These are phyloP conservation scores for Ganoderma sinense DNA, from an alignment of 1,284 basidiomycete species.

Conservation along the genomic window DNA sequence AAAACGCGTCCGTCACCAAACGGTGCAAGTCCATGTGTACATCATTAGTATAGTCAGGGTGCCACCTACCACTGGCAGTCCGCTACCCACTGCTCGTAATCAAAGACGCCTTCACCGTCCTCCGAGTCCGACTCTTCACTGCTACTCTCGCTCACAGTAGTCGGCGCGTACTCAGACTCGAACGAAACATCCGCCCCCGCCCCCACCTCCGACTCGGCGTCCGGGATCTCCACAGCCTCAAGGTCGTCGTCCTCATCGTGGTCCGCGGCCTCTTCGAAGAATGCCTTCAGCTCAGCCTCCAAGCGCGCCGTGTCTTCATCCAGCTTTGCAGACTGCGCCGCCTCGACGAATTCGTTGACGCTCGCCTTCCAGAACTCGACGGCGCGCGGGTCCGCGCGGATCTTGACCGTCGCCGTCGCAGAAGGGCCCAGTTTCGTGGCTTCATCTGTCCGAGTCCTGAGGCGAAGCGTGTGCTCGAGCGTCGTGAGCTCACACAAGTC, in stretches of 20 bases:
- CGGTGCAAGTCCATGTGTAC: not conserved
- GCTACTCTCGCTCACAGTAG: not conserved
- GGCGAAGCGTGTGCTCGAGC: not conserved
- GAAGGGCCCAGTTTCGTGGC: not conserved
- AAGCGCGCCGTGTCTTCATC: not conserved
- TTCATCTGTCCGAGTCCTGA: not conserved
- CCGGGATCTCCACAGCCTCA: too few species aligned
- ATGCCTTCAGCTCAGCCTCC: not conserved
- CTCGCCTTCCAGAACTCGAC: not conserved
- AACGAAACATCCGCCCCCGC: not conserved
- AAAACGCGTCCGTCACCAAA: not conserved
- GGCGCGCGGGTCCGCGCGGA: not conserved
- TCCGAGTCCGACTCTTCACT: not conserved
- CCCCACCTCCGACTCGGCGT: not conserved
- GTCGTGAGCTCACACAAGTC: not conserved
- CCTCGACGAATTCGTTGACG: not conserved
- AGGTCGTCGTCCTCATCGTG: not conserved
- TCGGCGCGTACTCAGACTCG: not conserved
- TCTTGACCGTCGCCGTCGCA: not conserved
- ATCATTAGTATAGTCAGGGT: not conserved
- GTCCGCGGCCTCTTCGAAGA: not conserved
- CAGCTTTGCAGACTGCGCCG: too few species aligned
- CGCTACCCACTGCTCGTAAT: not conserved
- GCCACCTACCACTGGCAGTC: not conserved
- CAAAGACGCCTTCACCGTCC: not conserved